These are phyloP conservation scores for Mangifera indica DNA, from an alignment of 345 rosid genomes.

Conservation along the genomic window DNA sequence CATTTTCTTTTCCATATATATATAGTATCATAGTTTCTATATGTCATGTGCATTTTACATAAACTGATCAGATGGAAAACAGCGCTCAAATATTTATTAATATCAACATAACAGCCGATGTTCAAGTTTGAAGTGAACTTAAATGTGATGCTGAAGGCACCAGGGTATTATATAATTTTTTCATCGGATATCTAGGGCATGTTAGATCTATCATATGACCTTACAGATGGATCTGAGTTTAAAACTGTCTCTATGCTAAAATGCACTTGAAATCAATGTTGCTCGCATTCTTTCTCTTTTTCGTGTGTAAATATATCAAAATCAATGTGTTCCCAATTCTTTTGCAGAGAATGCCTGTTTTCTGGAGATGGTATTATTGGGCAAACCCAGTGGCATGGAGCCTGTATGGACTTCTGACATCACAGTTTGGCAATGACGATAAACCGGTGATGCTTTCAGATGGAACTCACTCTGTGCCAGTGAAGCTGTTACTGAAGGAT, in stretches of 20 bases:
- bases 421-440: conserved; percentile 73
- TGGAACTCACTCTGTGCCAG: conserved; percentile 46
- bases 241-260: neutral
- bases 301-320: neutral
- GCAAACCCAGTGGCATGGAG: conserved; percentile 97
- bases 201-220: neutral
- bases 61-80: neutral
- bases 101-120: neutral
- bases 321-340: neutral
- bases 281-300: neutral
- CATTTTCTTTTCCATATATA: neutral
- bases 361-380: conserved; percentile 99
- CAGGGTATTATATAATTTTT: too few relatives aligned
- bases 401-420: conserved; percentile 74
- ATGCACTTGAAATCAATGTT: neutral
- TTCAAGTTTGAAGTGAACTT: neutral
- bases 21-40: neutral
- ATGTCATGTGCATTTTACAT: neutral
- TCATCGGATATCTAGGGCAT: too few relatives aligned
- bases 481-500: conserved; percentile 47
- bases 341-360: conserved; percentile 83
- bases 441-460: conserved; percentile 54
- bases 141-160: neutral
- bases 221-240: neutral
- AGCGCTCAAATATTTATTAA: neutral